A percentile compares a stretch with the other conserved stretches of the same genome.
phyloP scores from a whole-genome alignment of 345 rosid species.

The Salix caprea region DNA sequence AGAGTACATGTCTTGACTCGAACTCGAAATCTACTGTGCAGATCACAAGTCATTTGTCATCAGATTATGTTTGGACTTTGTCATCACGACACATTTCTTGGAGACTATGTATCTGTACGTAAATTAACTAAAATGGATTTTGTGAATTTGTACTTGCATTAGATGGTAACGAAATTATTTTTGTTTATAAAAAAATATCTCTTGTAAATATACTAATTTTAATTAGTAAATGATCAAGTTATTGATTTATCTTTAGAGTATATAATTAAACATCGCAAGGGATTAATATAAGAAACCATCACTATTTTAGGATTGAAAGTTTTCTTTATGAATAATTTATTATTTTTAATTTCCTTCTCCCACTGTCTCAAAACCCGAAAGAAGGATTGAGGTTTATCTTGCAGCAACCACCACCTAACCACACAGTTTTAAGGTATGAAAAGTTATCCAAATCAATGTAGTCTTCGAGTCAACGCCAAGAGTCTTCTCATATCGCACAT shows the following conservation, averaged over 20 bases:
- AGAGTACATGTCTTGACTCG: rapidly evolving
- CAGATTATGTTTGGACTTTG: rapidly evolving
- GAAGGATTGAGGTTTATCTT: not conserved
- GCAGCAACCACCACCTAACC: not conserved
- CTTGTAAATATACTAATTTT: no score
- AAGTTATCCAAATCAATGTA: not conserved
- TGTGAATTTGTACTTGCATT: not conserved
- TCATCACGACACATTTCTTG: rapidly evolving
- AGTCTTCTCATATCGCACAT: not conserved
- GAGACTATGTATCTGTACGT: not conserved
- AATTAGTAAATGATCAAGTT: no score
- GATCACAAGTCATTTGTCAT: rapidly evolving
- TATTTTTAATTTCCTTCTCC: not conserved
- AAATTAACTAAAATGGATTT: not conserved
- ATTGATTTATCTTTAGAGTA: no score
- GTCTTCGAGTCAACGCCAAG: not conserved
- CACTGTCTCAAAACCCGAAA: not conserved
- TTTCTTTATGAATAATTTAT: not conserved
- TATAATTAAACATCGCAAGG: not conserved
- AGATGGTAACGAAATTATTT: no score
- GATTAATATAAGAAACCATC: no score
- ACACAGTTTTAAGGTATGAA: no score
- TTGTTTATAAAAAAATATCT: no score
- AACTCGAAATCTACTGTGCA: rapidly evolving
- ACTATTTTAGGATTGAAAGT: not conserved